Conservation (phyloP, 2,329 filamentous ascomycete genomes). For the Phaeosphaeria sp. region DNA sequence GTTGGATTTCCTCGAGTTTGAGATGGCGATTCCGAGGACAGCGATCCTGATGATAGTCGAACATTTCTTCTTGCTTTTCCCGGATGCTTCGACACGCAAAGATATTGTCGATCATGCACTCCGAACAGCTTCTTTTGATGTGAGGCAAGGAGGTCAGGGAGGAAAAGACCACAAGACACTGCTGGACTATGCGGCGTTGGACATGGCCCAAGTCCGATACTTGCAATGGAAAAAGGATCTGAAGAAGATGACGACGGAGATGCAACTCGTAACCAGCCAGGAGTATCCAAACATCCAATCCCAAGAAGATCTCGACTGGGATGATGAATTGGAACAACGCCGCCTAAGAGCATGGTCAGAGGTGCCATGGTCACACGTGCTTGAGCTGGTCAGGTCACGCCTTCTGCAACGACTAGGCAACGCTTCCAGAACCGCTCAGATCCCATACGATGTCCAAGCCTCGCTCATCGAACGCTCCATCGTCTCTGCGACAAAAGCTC, state of each 20-base stretch:
- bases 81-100: background rate
- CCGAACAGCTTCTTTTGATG: too few relatives aligned
- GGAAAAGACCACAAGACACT: background rate
- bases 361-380: background rate
- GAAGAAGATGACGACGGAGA: background rate
- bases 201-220: background rate
- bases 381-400: background rate
- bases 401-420: background rate
- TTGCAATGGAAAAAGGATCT: background rate
- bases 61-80: background rate
- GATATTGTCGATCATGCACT: background rate
- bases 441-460: background rate
- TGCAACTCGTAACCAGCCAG: too few relatives aligned
- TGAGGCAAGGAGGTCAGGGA: too few relatives aligned
- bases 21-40: background rate
- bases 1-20: background rate
- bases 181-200: background rate
- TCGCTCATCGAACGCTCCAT: slow-evolving; percentile 8
- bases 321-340: background rate
- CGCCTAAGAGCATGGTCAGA: background rate
- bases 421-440: background rate
- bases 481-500: slow-evolving; percentile 11
- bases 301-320: too few relatives aligned
- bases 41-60: background rate
- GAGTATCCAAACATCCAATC: too few relatives aligned